These are phyloP conservation scores for Sordariomycetes sp. DNA, from an alignment of 2,329 filamentous ascomycete species.

Conservation along the genomic window DNA sequence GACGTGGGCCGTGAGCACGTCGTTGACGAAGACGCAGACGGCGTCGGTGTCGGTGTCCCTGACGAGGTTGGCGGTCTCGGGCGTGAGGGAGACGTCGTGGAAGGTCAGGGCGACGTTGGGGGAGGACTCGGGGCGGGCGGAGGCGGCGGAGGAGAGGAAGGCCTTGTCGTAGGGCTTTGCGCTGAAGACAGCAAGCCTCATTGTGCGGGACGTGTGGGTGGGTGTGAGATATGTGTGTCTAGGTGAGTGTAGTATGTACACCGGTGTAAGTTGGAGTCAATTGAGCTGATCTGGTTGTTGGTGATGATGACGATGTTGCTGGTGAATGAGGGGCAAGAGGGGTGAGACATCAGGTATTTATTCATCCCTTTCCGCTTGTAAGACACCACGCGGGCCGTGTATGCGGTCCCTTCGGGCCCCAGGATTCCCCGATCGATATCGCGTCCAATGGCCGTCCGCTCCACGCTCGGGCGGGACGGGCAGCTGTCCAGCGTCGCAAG, in stretches of 20 bases:
- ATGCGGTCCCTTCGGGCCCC: not conserved
- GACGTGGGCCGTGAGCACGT: conserved; percentile 39
- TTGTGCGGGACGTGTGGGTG: conserved; percentile 11
- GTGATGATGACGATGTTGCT: not conserved
- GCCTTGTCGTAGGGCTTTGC: conserved; percentile 52
- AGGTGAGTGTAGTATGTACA: not conserved
- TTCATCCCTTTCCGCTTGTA: not conserved
- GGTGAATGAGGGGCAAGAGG: not conserved
- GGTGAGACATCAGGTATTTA: not conserved
- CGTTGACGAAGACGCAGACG: conserved; percentile 61
- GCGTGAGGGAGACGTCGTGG: conserved; percentile 45
- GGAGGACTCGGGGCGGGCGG: conserved; percentile 18
- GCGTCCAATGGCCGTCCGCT: not conserved
- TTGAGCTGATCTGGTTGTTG: not conserved
- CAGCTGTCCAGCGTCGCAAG: not conserved
- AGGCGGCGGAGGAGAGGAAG: conserved; percentile 35
- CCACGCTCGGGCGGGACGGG: not conserved
- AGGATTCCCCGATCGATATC: not conserved
- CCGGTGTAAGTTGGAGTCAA: too few relatives aligned
- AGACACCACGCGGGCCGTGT: not conserved
- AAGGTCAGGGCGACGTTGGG: conserved; percentile 37
- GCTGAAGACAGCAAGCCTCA: conserved; percentile 55
- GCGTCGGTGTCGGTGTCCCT: conserved; percentile 38
- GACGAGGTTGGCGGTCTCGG: conserved; percentile 45
- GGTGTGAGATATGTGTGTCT: not conserved